A percentile compares a stretch with the other conserved stretches of the same genome.
These are phyloP conservation scores for Coemansia sp. DNA, from an alignment of 192 early-diverging fungal species.

Conservation along the genomic window DNA sequence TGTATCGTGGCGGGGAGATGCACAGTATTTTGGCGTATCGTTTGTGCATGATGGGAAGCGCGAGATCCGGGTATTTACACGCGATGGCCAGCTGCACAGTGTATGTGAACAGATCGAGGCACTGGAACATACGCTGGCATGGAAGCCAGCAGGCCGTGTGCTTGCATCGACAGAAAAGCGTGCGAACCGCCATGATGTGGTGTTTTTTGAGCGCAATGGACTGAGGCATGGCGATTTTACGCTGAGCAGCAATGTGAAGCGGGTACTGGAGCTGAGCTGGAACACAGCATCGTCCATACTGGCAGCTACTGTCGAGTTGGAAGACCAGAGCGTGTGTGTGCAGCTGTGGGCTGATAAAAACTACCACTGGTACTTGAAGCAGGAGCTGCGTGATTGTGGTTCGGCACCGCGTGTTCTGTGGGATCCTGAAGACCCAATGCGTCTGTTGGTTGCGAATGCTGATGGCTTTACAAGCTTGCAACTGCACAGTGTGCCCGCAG, in stretches of 20 bases:
- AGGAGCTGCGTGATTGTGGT: slow-evolving; percentile 62
- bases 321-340: slow-evolving; percentile 46
- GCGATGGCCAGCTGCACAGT: slow-evolving; percentile 81
- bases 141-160: slow-evolving; percentile 79
- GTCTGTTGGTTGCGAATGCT: slow-evolving; percentile 56
- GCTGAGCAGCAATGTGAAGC: slow-evolving; percentile 55
- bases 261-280: slow-evolving; percentile 60
- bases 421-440: slow-evolving; percentile 75
- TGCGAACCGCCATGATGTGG: slow-evolving; percentile 78
- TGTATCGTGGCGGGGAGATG: slow-evolving; percentile 91
- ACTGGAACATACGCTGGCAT: slow-evolving; percentile 79
- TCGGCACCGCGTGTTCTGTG: slow-evolving; percentile 61
- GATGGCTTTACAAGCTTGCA: slow-evolving; percentile 11
- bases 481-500: slow-evolving; percentile 15
- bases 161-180: slow-evolving; percentile 64
- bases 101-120: slow-evolving; percentile 75
- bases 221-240: slow-evolving; percentile 90
- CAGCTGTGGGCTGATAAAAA: slow-evolving; percentile 93
- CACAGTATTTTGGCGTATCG: slow-evolving; percentile 76
- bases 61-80: slow-evolving; percentile 69
- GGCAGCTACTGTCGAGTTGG: slow-evolving; percentile 61
- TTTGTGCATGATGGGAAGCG: slow-evolving; percentile 56
- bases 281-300: slow-evolving; percentile 87
- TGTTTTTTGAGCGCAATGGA: slow-evolving; percentile 95
- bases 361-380: slow-evolving; percentile 96